phyloP scores from a whole-genome alignment of 148 eudicot species.

The Beta vulgaris region DNA sequence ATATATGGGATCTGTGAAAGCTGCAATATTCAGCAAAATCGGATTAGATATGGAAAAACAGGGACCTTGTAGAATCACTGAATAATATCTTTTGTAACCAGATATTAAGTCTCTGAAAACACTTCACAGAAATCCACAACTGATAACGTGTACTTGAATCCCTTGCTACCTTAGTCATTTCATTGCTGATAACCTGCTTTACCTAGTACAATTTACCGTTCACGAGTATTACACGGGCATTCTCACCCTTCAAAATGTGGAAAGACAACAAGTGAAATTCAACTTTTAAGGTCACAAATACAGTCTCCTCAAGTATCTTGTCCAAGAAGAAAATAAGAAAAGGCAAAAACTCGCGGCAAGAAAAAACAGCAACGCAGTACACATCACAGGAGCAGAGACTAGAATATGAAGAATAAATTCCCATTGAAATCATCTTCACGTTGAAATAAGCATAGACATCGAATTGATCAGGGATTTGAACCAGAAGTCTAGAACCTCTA shows the following conservation, averaged over 20 bases:
- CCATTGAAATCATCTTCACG: neutral
- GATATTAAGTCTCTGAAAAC: neutral
- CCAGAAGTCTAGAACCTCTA: neutral
- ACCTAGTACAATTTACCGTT: neutral
- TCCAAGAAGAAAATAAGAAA: neutral
- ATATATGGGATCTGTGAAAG: conserved; percentile 71
- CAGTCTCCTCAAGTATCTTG: neutral
- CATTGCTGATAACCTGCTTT: neutral
- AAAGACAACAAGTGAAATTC: neutral
- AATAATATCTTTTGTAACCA: neutral
- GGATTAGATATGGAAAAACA: conserved; percentile 7
- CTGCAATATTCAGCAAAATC: conserved; percentile 38
- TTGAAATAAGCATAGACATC: neutral
- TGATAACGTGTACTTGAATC: neutral
- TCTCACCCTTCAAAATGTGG: neutral
- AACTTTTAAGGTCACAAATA: neutral
- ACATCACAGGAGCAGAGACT: neutral
- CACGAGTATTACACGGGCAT: neutral
- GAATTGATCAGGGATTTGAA: neutral
- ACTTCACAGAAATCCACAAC: neutral
- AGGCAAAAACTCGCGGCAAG: neutral
- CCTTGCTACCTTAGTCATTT: neutral
- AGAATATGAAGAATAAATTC: neutral
- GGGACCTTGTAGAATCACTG: neutral
- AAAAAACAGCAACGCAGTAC: neutral